Base-by-base conservation (phyloP, 1,139 yeast genomes). In the Debaryomyces sp. region DNA sequence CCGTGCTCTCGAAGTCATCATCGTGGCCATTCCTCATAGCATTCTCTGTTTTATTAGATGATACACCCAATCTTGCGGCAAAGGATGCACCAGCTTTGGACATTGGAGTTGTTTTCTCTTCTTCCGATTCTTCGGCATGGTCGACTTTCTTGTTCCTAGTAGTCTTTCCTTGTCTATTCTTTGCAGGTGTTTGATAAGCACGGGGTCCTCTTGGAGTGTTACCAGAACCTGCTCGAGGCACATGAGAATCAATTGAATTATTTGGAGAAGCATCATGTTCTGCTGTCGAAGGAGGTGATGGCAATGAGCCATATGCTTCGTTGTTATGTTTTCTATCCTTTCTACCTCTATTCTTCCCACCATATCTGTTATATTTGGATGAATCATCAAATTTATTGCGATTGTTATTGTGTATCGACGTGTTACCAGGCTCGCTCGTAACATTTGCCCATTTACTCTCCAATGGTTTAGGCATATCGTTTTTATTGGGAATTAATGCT, bases 71-170 rank as follows among this genome's bases (percentile, higher is more conserved):
- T 42, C 73, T 54, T 1, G 66, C 56, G 1, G 73, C 72, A 41
- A 68, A 58, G 8, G 63, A 55, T 38, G 50, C 56, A 2, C 63
- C 71, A 3, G 72, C 71, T 2, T 59, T 60, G 0, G 67, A 53
- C 64, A 62, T 59, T 5, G 69, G 66, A 1, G 59, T 59, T 15
- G 53, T 48, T 21, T 50, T 54, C 10, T 59, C 65, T 6, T 57
- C 58, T 5, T 49, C 53, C 6, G 48, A 43, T 5, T 43, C 47
- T 7, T 43, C 46, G 4, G 45, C 48, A 13, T 30, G 12, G 6
- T 13, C 27, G 17, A 9, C n/a, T 12, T 17, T 17, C 24, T 26
- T 13, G 6, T 8, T 30, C 24, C 8, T 15, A 26, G 24, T 10
- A 7, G 27, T 6, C 17, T 13, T n/a, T 5, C 26, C 5, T 30